Base-by-base conservation (phyloP, 805 yeast species). In the Starmerella kuoi region DNA sequence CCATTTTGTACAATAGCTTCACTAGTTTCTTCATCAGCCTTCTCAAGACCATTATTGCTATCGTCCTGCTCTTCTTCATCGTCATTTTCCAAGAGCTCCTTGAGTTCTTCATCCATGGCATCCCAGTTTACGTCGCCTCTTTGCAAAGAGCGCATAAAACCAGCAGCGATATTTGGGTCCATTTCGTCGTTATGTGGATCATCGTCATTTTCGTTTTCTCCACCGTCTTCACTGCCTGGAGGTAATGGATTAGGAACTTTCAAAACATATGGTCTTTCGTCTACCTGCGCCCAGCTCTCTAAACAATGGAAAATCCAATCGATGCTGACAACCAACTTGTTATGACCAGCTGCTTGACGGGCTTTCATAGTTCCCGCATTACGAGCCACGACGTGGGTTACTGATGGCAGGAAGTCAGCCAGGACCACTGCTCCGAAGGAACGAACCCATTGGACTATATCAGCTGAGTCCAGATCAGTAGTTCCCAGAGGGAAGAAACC, bases 281-380 rank as follows among this genome's bases (percentile, higher is more conserved):
- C 75, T 0, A 77, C 77, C 35, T 70, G 71, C 42, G 67, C 66
- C 97, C 97, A 88, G 21, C 70, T 62, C 6, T 86, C 76, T 50
- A 88, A 66, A 59, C 95, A 82, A 28, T 79, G 77, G 63, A 87
- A 87, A 2, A 88, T 62, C 98, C 98, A 88, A 54, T 83, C 91
- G 2, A 94, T 87, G 54, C 77, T 79, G 17, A 88, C 94, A n/a
- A 88, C 71, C 52, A 79, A 76, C 27, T 79, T 79, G 17, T 65
- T 58, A 1, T 78, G 77, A 31, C 74, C 64, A 0, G 78, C 65
- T 0, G 95, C 96, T 25, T 79, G 70, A 35, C 87, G 70, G 8
- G 87, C 95, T 58, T 88, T 88, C 54, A 75, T 72, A 0, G 98
- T 91, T 17, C 78, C 77, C 1, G 86, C 76, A 39, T 78, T 78